Percentiles rank a stretch among this genome's conserved stretches.
phyloP scores from a whole-genome alignment of 2,329 filamentous ascomycete species.

The Diaporthe eres region DNA sequence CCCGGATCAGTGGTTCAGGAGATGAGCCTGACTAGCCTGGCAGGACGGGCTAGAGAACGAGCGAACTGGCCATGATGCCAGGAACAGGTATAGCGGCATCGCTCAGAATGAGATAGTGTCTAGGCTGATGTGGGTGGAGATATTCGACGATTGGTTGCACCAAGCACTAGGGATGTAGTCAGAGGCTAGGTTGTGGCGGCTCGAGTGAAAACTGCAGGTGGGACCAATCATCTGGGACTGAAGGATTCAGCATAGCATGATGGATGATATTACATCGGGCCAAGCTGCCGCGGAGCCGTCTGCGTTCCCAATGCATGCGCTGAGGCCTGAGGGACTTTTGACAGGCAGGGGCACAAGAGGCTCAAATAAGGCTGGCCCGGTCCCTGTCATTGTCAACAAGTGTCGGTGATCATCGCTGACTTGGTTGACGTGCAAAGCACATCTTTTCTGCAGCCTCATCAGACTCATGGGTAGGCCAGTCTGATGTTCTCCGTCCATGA shows the following conservation, averaged over 20 bases:
- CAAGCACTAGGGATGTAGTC: slow-evolving; percentile 7
- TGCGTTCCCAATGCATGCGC: not conserved
- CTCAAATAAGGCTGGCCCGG: slow-evolving; percentile 24
- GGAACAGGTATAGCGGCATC: slow-evolving; percentile 32
- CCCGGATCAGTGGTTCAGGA: slow-evolving; percentile 19
- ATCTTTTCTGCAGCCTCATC: not conserved
- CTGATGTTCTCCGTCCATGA: too few relatives aligned
- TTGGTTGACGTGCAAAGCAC: not conserved
- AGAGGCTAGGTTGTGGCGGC: slow-evolving; percentile 26
- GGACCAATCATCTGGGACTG: slow-evolving; percentile 17
- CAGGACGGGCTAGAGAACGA: not conserved
- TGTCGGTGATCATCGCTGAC: not conserved
- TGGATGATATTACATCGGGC: slow-evolving; percentile 1
- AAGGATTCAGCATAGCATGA: slow-evolving; percentile 30
- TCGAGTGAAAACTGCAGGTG: slow-evolving; percentile 14
- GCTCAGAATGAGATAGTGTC: slow-evolving; percentile 35
- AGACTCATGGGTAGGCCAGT: not conserved
- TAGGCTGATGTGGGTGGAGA: not conserved
- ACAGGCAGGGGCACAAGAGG: slow-evolving; percentile 7
- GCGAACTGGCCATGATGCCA: not conserved
- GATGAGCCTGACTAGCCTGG: slow-evolving; percentile 19
- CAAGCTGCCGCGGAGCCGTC: slow-evolving; percentile 28
- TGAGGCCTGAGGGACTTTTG: slow-evolving; percentile 1
- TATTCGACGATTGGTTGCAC: slow-evolving; percentile 17
- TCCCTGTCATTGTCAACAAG: not conserved